These are phyloP conservation scores for Falciphora oryzae DNA, from an alignment of 2,329 filamentous ascomycete species.

Conservation along the genomic window DNA sequence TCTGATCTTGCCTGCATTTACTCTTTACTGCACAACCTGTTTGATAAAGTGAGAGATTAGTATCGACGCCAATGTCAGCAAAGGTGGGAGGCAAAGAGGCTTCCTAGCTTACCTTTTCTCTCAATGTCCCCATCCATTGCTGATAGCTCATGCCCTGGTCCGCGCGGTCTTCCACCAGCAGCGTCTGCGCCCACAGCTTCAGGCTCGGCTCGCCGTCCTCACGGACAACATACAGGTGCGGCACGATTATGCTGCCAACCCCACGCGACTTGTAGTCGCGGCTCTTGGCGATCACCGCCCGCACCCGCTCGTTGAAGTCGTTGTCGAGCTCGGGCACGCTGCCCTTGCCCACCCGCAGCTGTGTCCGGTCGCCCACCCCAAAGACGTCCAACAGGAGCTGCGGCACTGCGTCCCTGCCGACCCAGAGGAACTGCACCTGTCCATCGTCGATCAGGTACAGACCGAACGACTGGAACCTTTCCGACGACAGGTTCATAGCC, in stretches of 20 bases:
- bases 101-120: slow-evolving; percentile 72
- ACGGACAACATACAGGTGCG: slow-evolving; percentile 86
- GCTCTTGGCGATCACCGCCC: slow-evolving; percentile 88
- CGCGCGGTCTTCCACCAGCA: slow-evolving; percentile 89
- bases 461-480: slow-evolving; percentile 80
- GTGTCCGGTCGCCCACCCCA: slow-evolving; percentile 73
- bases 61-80: background rate
- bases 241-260: slow-evolving; percentile 87
- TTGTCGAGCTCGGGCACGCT: slow-evolving; percentile 82
- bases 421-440: slow-evolving; percentile 96
- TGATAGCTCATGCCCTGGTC: slow-evolving; percentile 89
- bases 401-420: slow-evolving; percentile 86
- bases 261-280: slow-evolving; percentile 79
- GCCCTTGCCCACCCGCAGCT: slow-evolving; percentile 87
- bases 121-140: slow-evolving; percentile 86
- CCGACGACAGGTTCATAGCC: slow-evolving; percentile 78
- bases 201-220: slow-evolving; percentile 95
- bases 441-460: slow-evolving; percentile 96
- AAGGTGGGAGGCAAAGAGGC: background rate
- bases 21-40: slow-evolving; percentile 30
- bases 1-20: background rate
- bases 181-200: slow-evolving; percentile 93
- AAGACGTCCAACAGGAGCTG: slow-evolving; percentile 88
- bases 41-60: background rate
- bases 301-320: slow-evolving; percentile 92